Base-by-base conservation (phyloP, 1,284 basidiomycete genomes). In the Quambalaria eucalypti region DNA sequence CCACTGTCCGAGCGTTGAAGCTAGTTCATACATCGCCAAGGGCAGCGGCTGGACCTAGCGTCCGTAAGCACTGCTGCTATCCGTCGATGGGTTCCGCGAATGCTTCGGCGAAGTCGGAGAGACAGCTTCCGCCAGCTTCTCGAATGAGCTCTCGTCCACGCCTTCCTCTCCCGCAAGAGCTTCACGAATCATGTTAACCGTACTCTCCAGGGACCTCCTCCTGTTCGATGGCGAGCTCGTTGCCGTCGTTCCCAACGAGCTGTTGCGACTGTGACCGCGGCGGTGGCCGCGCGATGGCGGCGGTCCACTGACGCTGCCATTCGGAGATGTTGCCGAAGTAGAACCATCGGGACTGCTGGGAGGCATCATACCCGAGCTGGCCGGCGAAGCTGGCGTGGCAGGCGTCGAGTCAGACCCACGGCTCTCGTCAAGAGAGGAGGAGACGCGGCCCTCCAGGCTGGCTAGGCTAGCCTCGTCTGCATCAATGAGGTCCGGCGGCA, bases 401-500 rank as follows among this genome's bases (percentile, higher is more conserved):
- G 56, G 52, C 7, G 30, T 30, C 12, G 49, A 25, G n/a, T 19
- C 21, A 28, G 23, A 23, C 25, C 14, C 19, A 21, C 31, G 21
- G 21, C 16, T 6, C 36, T 25, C 36, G 6, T 31, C 58, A 6
- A 78, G 72, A 2, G 86, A 82, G 0, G 84, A 61, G 44, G 61
- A 64, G 0, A 80, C 74, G 33, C 50, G 28, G 64, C 79, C 59
- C 73, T 83, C 62, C 77, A 74, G 39, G 70, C 64, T 84, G 78
- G 68, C 82, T 79, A 57, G 86, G 76, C 86, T 85, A 61, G 84
- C 82, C 16, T 85, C 86, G 57, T 85, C 83, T 3, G 87, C 87
- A 72, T 97, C 91, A 74, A 92, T 87, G 25, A 98, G 83, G 28
- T 97, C 91, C 1, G 93, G 93, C 12, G 92, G 93, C 28, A 96